Conservation (phyloP, 805 yeast species). For the Priceomyces carsonii region DNA sequence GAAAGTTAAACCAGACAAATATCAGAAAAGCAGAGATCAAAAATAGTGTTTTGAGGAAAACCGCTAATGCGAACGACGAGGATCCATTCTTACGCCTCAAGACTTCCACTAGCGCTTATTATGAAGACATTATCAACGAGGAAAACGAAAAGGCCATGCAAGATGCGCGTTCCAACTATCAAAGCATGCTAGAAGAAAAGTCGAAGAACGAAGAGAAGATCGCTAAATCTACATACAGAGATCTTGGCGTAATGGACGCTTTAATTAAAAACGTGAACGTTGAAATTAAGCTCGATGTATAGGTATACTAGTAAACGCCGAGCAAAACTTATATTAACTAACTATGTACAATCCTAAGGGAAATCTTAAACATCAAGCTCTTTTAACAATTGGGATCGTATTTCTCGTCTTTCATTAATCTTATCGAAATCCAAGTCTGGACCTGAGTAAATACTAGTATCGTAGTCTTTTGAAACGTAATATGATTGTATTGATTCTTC, state of each 20-base stretch:
- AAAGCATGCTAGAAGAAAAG: slow-evolving; percentile 38
- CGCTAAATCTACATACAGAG: slow-evolving; percentile 55
- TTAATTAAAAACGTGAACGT: slow-evolving; percentile 47
- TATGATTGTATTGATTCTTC: slow-evolving; percentile 26
- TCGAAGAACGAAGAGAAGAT: slow-evolving; percentile 45
- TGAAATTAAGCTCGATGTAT: slow-evolving; percentile 18
- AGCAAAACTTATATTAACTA: too few species aligned
- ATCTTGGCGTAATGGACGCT: slow-evolving; percentile 58
- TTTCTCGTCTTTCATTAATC: slow-evolving; percentile 38
- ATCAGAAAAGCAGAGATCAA: slow-evolving; percentile 78
- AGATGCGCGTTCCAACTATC: slow-evolving; percentile 50
- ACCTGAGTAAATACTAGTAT: neutral
- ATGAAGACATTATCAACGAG: slow-evolving; percentile 55
- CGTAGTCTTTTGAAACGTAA: slow-evolving; percentile 8
- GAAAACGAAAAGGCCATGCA: slow-evolving; percentile 61
- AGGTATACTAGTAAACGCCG: too few species aligned
- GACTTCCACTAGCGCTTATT: slow-evolving; percentile 84
- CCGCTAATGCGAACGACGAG: slow-evolving; percentile 45
- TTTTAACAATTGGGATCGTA: slow-evolving; percentile 36
- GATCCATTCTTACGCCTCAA: slow-evolving; percentile 91
- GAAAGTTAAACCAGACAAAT: slow-evolving; percentile 73
- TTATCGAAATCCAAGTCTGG: slow-evolving; percentile 17
- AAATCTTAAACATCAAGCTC: slow-evolving; percentile 27
- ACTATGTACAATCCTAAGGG: too few species aligned
- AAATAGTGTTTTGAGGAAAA: slow-evolving; percentile 56